Evolutionary conservation across 495 filamentous ascomycete genomes (phyloP).

Genomic region (Bombardia bombarda): DNA sequence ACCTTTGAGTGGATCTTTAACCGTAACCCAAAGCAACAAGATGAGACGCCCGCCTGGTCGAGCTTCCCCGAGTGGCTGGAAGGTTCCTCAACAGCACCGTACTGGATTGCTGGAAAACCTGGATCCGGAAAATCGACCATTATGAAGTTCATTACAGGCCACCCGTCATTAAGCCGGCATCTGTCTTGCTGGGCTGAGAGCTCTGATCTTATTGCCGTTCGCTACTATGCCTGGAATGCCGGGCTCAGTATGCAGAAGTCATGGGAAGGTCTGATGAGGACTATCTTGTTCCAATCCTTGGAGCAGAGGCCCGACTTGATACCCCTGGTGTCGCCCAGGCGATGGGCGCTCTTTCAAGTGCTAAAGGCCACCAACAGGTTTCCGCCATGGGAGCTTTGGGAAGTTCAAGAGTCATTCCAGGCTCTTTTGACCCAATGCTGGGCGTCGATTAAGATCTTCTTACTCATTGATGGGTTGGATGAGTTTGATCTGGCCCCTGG

Average conservation of each 20-base stretch:
- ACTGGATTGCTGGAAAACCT: slow-evolving; percentile 10
- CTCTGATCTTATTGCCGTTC: not conserved
- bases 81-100: not conserved
- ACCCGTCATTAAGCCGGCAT: not conserved
- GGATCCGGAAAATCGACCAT: slow-evolving; percentile 8
- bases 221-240: slow-evolving; percentile 10
- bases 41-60: not conserved
- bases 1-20: slow-evolving; percentile 4
- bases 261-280: slow-evolving; percentile 1
- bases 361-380: not conserved
- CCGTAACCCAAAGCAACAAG: not conserved
- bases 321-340: slow-evolving; percentile 2
- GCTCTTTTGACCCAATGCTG: not conserved
- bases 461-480: slow-evolving; percentile 12
- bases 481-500: slow-evolving; percentile 5
- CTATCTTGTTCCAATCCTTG: slow-evolving; percentile 2
- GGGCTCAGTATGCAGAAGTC: slow-evolving; percentile 6
- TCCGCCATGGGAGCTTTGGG: not conserved
- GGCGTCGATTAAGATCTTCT: not conserved
- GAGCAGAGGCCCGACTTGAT: not conserved
- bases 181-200: not conserved
- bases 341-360: slow-evolving; percentile 2
- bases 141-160: slow-evolving; percentile 1
- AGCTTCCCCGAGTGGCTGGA: slow-evolving; percentile 7
- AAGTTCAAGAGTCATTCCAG: slow-evolving; percentile 6